Base-by-base conservation (phyloP, 1,284 basidiomycete species). In the Rhodotorula mucilaginosa region DNA sequence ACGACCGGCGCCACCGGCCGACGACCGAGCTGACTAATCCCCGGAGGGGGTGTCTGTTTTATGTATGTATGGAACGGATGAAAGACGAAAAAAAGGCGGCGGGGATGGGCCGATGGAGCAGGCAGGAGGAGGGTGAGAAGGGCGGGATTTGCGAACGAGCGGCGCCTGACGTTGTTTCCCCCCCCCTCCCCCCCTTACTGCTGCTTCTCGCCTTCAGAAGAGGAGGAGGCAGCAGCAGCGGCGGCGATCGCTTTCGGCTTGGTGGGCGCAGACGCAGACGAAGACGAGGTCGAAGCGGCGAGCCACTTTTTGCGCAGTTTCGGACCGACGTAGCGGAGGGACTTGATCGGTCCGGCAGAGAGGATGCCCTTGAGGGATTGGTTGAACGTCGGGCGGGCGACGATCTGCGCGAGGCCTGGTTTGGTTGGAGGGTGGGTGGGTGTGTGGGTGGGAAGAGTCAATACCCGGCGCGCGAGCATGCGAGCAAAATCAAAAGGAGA, bases 291-390 rank as follows among this genome's bases (percentile, higher is more conserved):
- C 58, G 58, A 34, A 19, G 56, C 61, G 26, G 56, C 61, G 26
- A 61, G 58, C 67, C 67, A 94, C 82, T 96, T 97, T 61, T 86
- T 82, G 34, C 94, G 83, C 83, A 70, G 58, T 47, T 74, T 97
- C 94, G 68, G 88, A 86, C 58, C 77, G 58, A 86, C 84, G 81
- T 97, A 97, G 59, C 86, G 86, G 16, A 89, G 73, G 78, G 90
- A 92, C 84, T 94, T 94, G 59, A 85, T 83, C 12, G 90, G 78
- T 0, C 93, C 93, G 8, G 92, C 91, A 67, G 90, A 93, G 26
- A 91, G 85, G 65, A 97, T 80, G 13, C 94, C 94, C 82, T 97
- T 97, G 75, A 91, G 77, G 12, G 89, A 87, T 82, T 97, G 93
- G 18, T 91, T 84, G 6, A 91, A 87, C 16, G 93, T 92, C 7